Base-by-base conservation (phyloP, 1,284 basidiomycete species). In the Psilocybe mexicana region DNA sequence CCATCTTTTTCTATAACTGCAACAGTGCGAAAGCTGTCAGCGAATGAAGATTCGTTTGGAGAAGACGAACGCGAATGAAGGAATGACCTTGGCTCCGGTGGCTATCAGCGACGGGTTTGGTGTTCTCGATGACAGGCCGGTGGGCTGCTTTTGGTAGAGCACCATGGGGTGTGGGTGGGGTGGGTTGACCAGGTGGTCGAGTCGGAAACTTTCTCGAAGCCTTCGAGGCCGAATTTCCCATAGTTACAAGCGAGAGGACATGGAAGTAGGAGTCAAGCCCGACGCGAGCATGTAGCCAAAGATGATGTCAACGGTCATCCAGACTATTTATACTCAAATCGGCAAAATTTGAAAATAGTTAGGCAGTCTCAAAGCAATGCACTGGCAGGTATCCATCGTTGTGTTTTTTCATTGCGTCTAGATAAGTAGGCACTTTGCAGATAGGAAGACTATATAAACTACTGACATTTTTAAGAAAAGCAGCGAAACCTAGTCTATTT, bases 221-320 rank as follows among this genome's bases (percentile, higher is more conserved):
- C 74, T 90, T 94, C 6, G 92, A 93, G 23, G 85, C 70, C 54
- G 81, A 76, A 40, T 78, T 78, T 23, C 92, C 92, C 92, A 94
- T 93, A 54, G 45, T 35, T 44, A 28, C 30, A 28, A 57, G 36
- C 50, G 43, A 40, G 54, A 51, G 53, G 25, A 43, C 48, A 52
- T 49, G 54, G 49, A 58, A 58, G 48, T 55, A 44, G 35, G 36
- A 40, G 38, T 40, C 30, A 40, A 40, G n/a, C 38, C 12, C 4
- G 10, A 40, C 10, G 2, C 38, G n/a, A 18, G 55, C 18, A 18
- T 52, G 57, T 44, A 18, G 30, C 8, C 36, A 57, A 47, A 28
- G 49, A 61, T 59, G 36, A 58, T 52, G 59, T 59, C 48, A 62
- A 49, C 36, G 57, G 35, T 51, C 60, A 62, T 55, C 58, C 61